Conservation (phyloP, 352 stramenopile species). For the Blastocystis sp. region DNA sequence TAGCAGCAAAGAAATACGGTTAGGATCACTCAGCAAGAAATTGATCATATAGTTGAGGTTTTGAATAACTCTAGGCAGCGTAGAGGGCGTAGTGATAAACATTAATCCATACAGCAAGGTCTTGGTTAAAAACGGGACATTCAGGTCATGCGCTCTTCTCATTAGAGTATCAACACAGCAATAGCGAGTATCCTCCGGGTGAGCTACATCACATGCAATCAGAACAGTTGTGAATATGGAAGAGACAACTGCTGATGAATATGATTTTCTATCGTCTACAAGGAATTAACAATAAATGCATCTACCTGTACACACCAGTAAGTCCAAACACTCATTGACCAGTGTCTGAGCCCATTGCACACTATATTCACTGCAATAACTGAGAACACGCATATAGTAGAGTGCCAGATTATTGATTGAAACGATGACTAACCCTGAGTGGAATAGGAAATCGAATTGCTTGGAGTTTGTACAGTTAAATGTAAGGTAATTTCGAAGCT, state of each 20-base stretch:
- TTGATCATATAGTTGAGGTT: neutral
- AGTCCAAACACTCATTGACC: neutral
- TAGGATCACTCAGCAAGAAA: neutral
- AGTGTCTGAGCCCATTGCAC: neutral
- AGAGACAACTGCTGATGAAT: neutral
- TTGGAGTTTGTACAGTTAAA: neutral
- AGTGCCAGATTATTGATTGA: neutral
- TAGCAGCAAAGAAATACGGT: neutral
- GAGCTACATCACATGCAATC: neutral
- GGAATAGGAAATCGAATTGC: neutral
- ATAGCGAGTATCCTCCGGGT: neutral
- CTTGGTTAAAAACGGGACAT: neutral
- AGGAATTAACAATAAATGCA: neutral
- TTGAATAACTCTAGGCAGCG: neutral
- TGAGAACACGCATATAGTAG: neutral
- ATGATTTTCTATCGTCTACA: neutral
- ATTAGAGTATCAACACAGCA: neutral
- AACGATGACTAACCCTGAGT: neutral
- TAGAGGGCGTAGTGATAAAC: neutral
- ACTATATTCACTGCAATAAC: neutral
- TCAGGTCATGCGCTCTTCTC: neutral
- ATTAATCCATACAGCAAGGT: neutral
- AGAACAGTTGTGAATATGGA: neutral
- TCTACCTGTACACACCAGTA: neutral
- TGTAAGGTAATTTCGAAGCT: neutral